These are phyloP conservation scores for Neurospora sp. DNA, from an alignment of 495 filamentous ascomycete genomes.

Conservation along the genomic window DNA sequence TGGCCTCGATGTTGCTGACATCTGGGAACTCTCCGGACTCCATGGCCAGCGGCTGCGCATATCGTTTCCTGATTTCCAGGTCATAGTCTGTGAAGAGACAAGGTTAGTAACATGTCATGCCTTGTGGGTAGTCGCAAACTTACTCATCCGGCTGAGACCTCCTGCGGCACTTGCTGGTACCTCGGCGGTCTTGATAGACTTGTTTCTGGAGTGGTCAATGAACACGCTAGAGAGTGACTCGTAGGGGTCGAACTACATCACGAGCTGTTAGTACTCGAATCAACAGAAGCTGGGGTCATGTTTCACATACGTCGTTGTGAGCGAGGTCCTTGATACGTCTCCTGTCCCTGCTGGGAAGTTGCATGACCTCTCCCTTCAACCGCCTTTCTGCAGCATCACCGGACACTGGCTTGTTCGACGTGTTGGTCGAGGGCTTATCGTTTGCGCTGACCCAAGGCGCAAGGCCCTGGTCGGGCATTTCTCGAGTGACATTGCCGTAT, in stretches of 20 bases:
- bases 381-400: constrained; percentile 87
- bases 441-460: constrained; percentile 93
- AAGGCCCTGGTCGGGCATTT: constrained; percentile 83
- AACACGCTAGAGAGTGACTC: constrained; percentile 55
- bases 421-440: constrained; percentile 74
- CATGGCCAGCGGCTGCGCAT: constrained; percentile 70
- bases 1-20: constrained; percentile 60
- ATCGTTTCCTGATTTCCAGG: constrained; percentile 87
- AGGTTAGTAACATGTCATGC: background rate
- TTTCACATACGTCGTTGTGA: constrained; percentile 39
- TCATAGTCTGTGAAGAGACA: constrained; percentile 58
- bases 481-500: constrained; percentile 74
- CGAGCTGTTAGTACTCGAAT: constrained; percentile 5
- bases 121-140: constrained; percentile 17
- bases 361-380: constrained; percentile 91
- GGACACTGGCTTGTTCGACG: constrained; percentile 65
- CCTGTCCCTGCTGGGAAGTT: constrained; percentile 73
- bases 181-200: constrained; percentile 53
- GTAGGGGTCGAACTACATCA: constrained; percentile 51
- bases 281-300: too few relatives aligned
- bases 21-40: constrained; percentile 95
- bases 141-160: constrained; percentile 81
- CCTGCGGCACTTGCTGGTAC: constrained; percentile 70
- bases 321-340: constrained; percentile 72
- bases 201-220: constrained; percentile 58